Conservation (phyloP, 257 asterid genomes). For the Capsicum baccatum region DNA sequence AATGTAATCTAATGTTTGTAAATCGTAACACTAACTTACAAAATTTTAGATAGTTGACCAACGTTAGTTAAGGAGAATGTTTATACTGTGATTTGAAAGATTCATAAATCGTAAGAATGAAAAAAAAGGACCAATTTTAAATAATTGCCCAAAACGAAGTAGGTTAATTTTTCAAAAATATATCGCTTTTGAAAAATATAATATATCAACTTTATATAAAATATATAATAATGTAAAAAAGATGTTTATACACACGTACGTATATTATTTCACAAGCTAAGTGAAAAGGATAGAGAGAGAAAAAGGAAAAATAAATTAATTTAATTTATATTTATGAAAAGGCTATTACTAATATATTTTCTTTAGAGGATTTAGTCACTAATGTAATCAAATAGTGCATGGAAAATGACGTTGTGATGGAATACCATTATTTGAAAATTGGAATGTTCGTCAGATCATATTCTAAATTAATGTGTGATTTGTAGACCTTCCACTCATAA, state of each 20-base stretch:
- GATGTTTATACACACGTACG: no score
- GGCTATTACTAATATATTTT: not conserved
- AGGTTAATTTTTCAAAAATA: no score
- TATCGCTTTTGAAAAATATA: no score
- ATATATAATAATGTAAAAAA: no score
- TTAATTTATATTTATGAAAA: not conserved
- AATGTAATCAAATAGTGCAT: slow-evolving; percentile 14
- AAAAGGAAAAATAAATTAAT: not conserved
- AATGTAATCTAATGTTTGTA: not conserved
- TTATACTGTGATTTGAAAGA: not conserved
- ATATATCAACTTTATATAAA: no score
- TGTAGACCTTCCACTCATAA: slow-evolving; percentile 21
- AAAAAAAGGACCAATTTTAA: no score
- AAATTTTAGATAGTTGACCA: not conserved
- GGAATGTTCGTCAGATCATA: slow-evolving; percentile 25
- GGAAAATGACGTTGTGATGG: slow-evolving; percentile 26
- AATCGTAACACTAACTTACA: not conserved
- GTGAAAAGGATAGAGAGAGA: not conserved
- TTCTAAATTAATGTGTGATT: slow-evolving; percentile 14
- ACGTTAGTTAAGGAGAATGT: not conserved
- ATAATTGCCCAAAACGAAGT: no score
- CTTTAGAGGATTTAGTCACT: slow-evolving; percentile 22
- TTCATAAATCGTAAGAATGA: not conserved
- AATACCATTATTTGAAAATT: slow-evolving; percentile 1
- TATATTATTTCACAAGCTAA: not conserved